Evolutionary conservation across 306 rosid species (phyloP), one percentile per base, ranked within the genome.

Genomic region (Pterocarpus santalinus): DNA sequence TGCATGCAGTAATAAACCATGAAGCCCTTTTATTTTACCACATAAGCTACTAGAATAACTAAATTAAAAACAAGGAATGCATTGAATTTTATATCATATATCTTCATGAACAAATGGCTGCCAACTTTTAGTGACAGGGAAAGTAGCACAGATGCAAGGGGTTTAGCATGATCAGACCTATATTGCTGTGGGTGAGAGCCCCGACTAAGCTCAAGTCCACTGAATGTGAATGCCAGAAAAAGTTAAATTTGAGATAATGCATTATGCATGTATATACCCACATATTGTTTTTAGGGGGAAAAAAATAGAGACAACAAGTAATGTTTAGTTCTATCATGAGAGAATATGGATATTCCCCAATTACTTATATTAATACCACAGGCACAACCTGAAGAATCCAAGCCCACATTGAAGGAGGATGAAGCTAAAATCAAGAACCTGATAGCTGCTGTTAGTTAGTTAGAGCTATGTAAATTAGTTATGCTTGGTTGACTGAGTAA

Each of bases 31-130:
- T 14, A 60, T 73, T 62, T 53, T 30, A 75, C 41, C 43, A 82
- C 72, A 78, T 35, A 76, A 1, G 2, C 34, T 35, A 78, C 77
- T 53, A 62, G 47, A 63, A 65, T 56, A 85, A 51, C 63, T 3
- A 65, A 60, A 62, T 52, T 56, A 28, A 80, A 71, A 71, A 47
- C 56, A 70, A 69, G 57, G 4, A 67, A 55, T 66, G 78, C 15
- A 47, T 53, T 65, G 49, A 47, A 52, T 22, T 32, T 51, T 39
- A 51, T 52, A 79, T 69, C 78, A 66, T 39, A 28, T 55, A 73
- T 51, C 64, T 46, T 62, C n/a, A 49, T 51, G 56, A 56, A 8
- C 46, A 68, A 68, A 38, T 68, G 74, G 55, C 38, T 28, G 80
- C 77, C 76, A 73, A 51, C 77, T 57, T 62, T 58, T 8, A 30